These are phyloP conservation scores for Tulasnella sp. DNA, from an alignment of 768 basidiomycete species.

Conservation along the genomic window DNA sequence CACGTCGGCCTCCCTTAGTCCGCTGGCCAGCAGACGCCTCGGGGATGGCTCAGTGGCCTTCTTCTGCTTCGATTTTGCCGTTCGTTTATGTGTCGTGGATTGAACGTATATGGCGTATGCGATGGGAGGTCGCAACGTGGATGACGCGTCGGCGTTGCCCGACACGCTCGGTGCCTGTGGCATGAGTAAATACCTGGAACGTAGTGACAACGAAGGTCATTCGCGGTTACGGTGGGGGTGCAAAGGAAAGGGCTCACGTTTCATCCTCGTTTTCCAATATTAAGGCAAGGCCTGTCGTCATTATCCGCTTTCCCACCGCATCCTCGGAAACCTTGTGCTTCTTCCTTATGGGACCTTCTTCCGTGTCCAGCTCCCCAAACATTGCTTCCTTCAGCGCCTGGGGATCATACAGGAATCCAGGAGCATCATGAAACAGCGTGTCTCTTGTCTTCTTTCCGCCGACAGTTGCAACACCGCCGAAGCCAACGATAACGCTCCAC, in stretches of 20 bases:
- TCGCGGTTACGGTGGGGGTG: too few species aligned
- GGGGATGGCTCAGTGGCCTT: background rate
- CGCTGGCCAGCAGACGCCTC: constrained; percentile 2
- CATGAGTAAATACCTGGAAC: background rate
- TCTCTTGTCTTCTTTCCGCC: background rate
- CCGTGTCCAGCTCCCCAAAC: background rate
- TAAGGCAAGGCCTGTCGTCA: background rate
- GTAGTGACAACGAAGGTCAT: background rate
- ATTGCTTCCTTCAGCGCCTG: constrained; percentile 6
- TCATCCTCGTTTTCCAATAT: constrained; percentile 7
- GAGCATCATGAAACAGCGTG: background rate
- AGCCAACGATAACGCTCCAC: constrained; percentile 16
- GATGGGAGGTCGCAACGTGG: background rate
- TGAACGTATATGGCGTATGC: background rate
- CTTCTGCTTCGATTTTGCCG: background rate
- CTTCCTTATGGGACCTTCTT: constrained; percentile 7
- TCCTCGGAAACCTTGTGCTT: background rate
- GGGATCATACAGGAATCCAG: constrained; percentile 18
- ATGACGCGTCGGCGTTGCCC: background rate
- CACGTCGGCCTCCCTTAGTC: background rate
- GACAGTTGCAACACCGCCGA: background rate
- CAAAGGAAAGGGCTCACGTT: background rate
- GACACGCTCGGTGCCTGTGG: background rate
- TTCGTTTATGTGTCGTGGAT: background rate
- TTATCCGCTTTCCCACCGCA: background rate